Evolutionary conservation across 768 basidiomycete species (phyloP).

Genomic region (Podaxis mareebaensis): DNA sequence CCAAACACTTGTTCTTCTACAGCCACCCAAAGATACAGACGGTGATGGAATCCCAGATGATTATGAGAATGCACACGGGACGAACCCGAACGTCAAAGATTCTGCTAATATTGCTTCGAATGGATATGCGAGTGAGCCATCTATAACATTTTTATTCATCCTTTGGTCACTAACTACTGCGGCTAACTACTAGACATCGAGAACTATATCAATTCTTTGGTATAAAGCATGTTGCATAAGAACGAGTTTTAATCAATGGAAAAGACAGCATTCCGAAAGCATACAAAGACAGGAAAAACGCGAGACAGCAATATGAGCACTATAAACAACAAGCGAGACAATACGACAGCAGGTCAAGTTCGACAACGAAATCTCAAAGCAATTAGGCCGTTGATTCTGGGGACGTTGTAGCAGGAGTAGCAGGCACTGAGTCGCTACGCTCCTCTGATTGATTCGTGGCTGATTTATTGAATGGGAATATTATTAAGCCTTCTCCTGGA

Average conservation of each 20-base stretch:
- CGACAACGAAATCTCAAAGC: background rate
- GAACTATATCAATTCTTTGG: constrained; percentile 36
- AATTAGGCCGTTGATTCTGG: background rate
- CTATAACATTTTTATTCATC: background rate
- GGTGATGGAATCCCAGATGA: constrained; percentile 34
- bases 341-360: background rate
- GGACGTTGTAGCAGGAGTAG: constrained; percentile 1
- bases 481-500: constrained; percentile 15
- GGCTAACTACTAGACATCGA: constrained; percentile 30
- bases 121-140: constrained; percentile 34
- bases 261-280: background rate
- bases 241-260: background rate
- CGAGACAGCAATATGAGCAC: constrained; percentile 3
- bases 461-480: constrained; percentile 4
- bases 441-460: background rate
- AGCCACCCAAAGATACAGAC: constrained; percentile 32
- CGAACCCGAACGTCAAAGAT: constrained; percentile 31
- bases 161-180: background rate
- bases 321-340: background rate
- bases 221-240: constrained; percentile 18
- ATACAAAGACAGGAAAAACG: background rate
- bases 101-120: constrained; percentile 32
- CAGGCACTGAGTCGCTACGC: background rate
- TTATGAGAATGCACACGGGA: constrained; percentile 33
- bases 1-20: background rate